Evolutionary conservation across 768 basidiomycete species (phyloP).

Genomic region (Porphyrellus cyaneotinctus): DNA sequence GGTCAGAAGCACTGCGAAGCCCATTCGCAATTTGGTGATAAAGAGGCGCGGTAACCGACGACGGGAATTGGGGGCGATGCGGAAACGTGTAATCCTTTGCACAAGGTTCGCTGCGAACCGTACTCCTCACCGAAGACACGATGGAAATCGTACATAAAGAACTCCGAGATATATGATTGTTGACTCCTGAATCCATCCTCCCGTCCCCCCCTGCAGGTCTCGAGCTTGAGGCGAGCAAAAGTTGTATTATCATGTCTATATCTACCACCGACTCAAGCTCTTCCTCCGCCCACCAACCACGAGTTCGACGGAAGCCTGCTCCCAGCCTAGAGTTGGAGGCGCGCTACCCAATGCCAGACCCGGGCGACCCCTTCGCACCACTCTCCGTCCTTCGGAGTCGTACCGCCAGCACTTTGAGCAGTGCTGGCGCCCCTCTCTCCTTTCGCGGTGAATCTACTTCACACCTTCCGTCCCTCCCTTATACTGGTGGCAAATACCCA

Average conservation of each 20-base stretch:
- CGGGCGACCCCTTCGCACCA: slow-evolving; percentile 65
- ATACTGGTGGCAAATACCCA: slow-evolving; percentile 31
- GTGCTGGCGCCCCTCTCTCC: slow-evolving; percentile 23
- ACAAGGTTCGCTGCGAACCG: slow-evolving; percentile 19
- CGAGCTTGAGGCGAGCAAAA: slow-evolving; percentile 10
- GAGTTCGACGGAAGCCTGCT: slow-evolving; percentile 50
- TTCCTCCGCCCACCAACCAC: slow-evolving; percentile 21
- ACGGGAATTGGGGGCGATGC: slow-evolving; percentile 30
- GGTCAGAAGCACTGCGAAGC: slow-evolving; percentile 21
- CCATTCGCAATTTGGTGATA: slow-evolving; percentile 20
- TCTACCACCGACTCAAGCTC: slow-evolving; percentile 15
- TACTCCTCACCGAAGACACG: slow-evolving; percentile 34
- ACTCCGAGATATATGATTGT: slow-evolving; percentile 9
- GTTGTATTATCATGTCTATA: slow-evolving; percentile 31
- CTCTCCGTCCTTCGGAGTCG: slow-evolving; percentile 62
- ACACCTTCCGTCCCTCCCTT: slow-evolving; percentile 29
- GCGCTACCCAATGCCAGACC: slow-evolving; percentile 66
- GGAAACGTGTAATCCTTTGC: slow-evolving; percentile 21
- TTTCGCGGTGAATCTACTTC: slow-evolving; percentile 31
- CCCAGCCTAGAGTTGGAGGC: slow-evolving; percentile 48
- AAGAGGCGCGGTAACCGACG: slow-evolving; percentile 28
- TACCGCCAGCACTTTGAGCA: slow-evolving; percentile 41
- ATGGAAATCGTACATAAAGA: slow-evolving; percentile 33
- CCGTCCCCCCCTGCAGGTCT: slow-evolving; percentile 11
- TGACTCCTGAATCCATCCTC: slow-evolving; percentile 8